These are phyloP conservation scores for Paramecium tetraurelia DNA, from an alignment of 73 alveolate genomes.

Conservation along the genomic window DNA sequence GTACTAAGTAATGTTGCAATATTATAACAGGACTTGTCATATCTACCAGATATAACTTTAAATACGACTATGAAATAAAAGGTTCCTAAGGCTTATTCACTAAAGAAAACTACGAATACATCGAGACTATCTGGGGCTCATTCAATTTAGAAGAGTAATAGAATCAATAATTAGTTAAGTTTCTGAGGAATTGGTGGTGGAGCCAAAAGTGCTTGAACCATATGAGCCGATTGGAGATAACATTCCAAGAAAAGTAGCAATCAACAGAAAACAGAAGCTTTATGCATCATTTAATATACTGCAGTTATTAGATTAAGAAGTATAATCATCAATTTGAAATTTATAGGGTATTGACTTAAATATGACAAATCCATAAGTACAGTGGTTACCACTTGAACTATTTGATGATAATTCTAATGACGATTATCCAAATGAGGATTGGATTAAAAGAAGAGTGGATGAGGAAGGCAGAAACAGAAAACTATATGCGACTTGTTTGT, in stretches of 20 bases:
- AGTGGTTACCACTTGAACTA: constrained; percentile 84
- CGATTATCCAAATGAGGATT: constrained; percentile 74
- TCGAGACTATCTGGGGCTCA: constrained; percentile 31
- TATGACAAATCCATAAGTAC: constrained; percentile 79
- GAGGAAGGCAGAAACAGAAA: constrained; percentile 66
- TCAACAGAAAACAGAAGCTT: constrained; percentile 91
- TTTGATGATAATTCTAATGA: constrained; percentile 80
- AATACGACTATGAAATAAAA: constrained; percentile 37
- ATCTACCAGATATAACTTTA: background rate
- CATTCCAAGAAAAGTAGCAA: constrained; percentile 96
- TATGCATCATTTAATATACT: constrained; percentile 91
- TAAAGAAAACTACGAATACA: constrained; percentile 30
- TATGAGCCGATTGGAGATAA: constrained; percentile 93
- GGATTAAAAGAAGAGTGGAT: constrained; percentile 69
- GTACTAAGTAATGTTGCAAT: background rate
- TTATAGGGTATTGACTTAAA: constrained; percentile 77
- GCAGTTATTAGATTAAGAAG: constrained; percentile 72
- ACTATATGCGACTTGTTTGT: constrained; percentile 69
- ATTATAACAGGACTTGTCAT: background rate
- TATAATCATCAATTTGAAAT: background rate
- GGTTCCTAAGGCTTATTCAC: constrained; percentile 51
- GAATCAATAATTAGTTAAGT: constrained; percentile 5
- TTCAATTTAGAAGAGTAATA: constrained; percentile 22
- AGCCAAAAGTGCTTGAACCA: constrained; percentile 88
- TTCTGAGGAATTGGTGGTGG: constrained; percentile 80